These are phyloP conservation scores for Penicillium hordei DNA, from an alignment of 2,329 filamentous ascomycete species.

Conservation along the genomic window DNA sequence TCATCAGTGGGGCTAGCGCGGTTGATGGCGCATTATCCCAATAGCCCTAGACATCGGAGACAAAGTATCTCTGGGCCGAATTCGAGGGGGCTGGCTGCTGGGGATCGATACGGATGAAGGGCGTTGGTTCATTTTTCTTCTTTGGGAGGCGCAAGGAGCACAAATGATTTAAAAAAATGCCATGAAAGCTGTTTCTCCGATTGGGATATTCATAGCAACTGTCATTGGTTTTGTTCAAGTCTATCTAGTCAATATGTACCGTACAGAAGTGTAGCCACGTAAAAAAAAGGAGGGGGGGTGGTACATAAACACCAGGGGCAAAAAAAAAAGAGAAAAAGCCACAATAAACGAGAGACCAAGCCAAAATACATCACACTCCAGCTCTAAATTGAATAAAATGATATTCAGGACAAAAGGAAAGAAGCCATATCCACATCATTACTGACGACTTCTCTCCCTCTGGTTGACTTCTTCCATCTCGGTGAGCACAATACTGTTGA, in stretches of 20 bases:
- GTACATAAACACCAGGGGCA: conserved; percentile 1
- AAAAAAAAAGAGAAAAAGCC: conserved; percentile 3
- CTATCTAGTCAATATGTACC: conserved; percentile 16
- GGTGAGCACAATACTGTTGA: conserved; percentile 63
- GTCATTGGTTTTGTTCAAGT: background rate
- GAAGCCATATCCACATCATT: conserved; percentile 1
- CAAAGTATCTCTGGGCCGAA: conserved; percentile 27
- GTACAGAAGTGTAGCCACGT: conserved; percentile 1
- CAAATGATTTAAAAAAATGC: background rate
- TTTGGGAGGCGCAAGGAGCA: background rate
- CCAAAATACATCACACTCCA: conserved; percentile 11
- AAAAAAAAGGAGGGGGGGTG: background rate
- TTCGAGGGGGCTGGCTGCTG: conserved; percentile 10
- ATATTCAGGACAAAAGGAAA: conserved; percentile 7
- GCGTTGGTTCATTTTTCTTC: background rate
- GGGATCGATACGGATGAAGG: conserved; percentile 5
- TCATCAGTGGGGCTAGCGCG: conserved; percentile 17
- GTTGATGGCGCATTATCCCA: conserved; percentile 29
- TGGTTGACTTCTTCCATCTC: conserved; percentile 64
- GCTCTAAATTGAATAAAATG: conserved; percentile 12
- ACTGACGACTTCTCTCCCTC: conserved; percentile 26
- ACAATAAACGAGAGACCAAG: background rate
- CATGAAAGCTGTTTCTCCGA: background rate
- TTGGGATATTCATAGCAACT: background rate
- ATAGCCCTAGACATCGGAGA: conserved; percentile 26